Evolutionary conservation across 495 filamentous ascomycete species (phyloP).

Genomic region (Rusavskia elegans): DNA sequence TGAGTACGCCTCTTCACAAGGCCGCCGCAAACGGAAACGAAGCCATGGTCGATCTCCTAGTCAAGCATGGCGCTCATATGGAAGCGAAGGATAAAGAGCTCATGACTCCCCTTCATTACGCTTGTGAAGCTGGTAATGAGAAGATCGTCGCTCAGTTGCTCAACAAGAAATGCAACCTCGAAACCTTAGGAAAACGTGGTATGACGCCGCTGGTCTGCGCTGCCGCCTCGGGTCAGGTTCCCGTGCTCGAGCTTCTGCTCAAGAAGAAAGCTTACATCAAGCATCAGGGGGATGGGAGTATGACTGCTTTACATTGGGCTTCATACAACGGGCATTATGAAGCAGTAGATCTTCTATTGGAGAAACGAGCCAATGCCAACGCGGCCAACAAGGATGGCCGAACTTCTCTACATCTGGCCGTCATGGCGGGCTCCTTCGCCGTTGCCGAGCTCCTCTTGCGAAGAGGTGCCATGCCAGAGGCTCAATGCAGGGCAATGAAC

Average conservation of each 20-base stretch:
- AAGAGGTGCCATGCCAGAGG: constrained; percentile 23
- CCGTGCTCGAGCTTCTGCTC: constrained; percentile 20
- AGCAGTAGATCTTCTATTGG: constrained; percentile 23
- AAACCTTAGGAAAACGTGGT: constrained; percentile 18
- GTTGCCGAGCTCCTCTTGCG: constrained; percentile 26
- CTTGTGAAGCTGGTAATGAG: constrained; percentile 21
- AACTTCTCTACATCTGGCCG: constrained; percentile 27
- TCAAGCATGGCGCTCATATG: constrained; percentile 21
- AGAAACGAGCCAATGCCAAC: constrained; percentile 24
- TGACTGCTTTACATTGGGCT: constrained; percentile 31
- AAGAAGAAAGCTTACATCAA: constrained; percentile 20
- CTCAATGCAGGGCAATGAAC: constrained; percentile 18
- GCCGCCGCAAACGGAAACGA: constrained; percentile 23
- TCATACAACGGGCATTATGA: constrained; percentile 25
- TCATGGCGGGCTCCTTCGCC: constrained; percentile 23
- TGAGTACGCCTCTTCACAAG: constrained; percentile 23
- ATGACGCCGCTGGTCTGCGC: constrained; percentile 29
- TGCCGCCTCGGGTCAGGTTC: constrained; percentile 19
- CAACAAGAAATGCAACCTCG: constrained; percentile 21
- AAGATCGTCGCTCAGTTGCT: constrained; percentile 21
- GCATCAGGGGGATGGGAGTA: constrained; percentile 21
- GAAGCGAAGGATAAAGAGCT: constrained; percentile 26
- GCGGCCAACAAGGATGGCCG: constrained; percentile 20
- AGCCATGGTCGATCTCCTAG: constrained; percentile 19
- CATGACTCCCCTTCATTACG: constrained; percentile 29